Evolutionary conservation across 1,284 basidiomycete species (phyloP).

Genomic region (Cutaneotrichosporon arboriforme): DNA sequence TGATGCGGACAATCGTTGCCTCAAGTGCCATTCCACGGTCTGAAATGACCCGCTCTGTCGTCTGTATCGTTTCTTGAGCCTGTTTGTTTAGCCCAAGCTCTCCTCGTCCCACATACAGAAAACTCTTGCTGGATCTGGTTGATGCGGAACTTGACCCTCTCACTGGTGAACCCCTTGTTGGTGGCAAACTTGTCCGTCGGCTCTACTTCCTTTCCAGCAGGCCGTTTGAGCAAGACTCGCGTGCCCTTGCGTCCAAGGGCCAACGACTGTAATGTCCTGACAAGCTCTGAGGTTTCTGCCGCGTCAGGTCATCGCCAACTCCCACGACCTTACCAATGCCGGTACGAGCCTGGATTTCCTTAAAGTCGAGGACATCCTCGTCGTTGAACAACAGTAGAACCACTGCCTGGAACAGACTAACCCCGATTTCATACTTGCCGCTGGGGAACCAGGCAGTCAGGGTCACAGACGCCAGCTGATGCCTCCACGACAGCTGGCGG

Average conservation of each 20-base stretch:
- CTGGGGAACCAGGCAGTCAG: conserved; percentile 63
- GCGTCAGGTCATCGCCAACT: background rate
- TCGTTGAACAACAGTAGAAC: conserved; percentile 90
- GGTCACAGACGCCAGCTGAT: conserved; percentile 70
- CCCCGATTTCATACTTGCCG: conserved; percentile 77
- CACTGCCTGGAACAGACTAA: conserved; percentile 84
- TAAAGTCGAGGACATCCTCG: conserved; percentile 54
- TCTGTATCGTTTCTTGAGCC: conserved; percentile 80
- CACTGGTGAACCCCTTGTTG: conserved; percentile 78
- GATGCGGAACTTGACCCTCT: conserved; percentile 76
- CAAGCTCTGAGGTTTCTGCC: conserved; percentile 67
- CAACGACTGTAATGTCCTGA: conserved; percentile 81
- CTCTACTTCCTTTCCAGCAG: conserved; percentile 71
- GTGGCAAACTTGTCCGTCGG: conserved; percentile 72
- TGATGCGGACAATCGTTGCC: conserved; percentile 88
- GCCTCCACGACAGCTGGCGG: conserved; percentile 68
- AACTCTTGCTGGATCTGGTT: conserved; percentile 94
- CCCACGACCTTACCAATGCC: conserved; percentile 60
- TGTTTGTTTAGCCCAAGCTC: conserved; percentile 33
- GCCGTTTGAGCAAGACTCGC: conserved; percentile 75
- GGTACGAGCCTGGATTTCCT: conserved; percentile 64
- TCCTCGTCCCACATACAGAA: conserved; percentile 54
- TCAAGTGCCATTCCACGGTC: conserved; percentile 83
- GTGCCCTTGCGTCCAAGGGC: conserved; percentile 74
- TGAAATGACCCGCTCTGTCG: conserved; percentile 74